Conservation (phyloP, 768 basidiomycete species). For the Hypholoma sublateritium region DNA sequence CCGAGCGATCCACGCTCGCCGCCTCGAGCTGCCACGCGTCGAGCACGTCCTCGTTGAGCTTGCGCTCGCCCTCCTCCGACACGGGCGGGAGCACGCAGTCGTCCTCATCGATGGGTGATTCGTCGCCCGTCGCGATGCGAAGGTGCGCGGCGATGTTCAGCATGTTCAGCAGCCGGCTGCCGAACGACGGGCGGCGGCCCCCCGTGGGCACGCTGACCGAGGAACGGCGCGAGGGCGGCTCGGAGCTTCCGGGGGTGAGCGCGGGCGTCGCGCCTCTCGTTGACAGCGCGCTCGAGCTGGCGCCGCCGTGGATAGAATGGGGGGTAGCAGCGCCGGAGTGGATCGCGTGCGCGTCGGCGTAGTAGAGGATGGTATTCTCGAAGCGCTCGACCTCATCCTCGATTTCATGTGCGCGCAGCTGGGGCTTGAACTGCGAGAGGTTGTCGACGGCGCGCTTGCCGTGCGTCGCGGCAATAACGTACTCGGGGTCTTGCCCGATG, state of each 20-base stretch:
- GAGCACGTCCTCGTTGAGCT: slow-evolving; percentile 30
- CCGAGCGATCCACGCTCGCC: slow-evolving; percentile 55
- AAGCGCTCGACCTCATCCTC: slow-evolving; percentile 58
- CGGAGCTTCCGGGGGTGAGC: slow-evolving; percentile 34
- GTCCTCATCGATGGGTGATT: slow-evolving; percentile 33
- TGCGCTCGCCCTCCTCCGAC: slow-evolving; percentile 16
- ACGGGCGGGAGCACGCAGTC: slow-evolving; percentile 21
- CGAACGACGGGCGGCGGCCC: slow-evolving; percentile 48
- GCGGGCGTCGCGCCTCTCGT: slow-evolving; percentile 39
- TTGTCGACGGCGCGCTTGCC: slow-evolving; percentile 80
- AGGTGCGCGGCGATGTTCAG: slow-evolving; percentile 16
- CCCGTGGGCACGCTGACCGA: slow-evolving; percentile 31
- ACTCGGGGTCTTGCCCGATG: slow-evolving; percentile 63
- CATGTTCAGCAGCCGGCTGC: slow-evolving; percentile 21
- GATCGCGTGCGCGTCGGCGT: slow-evolving; percentile 56
- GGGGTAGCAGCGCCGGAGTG: slow-evolving; percentile 31
- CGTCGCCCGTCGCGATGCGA: slow-evolving; percentile 25
- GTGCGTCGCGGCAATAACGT: slow-evolving; percentile 75
- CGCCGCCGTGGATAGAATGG: background rate
- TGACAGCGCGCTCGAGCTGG: slow-evolving; percentile 26
- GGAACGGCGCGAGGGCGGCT: slow-evolving; percentile 42
- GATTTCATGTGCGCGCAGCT: slow-evolving; percentile 55
- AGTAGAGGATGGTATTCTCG: slow-evolving; percentile 64
- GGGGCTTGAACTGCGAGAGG: slow-evolving; percentile 59
- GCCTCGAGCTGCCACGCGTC: slow-evolving; percentile 60